Evolutionary conservation across 345 rosid genomes (phyloP), one percentile per base, ranked within the genome.

Genomic region (Aegle marmelos): DNA sequence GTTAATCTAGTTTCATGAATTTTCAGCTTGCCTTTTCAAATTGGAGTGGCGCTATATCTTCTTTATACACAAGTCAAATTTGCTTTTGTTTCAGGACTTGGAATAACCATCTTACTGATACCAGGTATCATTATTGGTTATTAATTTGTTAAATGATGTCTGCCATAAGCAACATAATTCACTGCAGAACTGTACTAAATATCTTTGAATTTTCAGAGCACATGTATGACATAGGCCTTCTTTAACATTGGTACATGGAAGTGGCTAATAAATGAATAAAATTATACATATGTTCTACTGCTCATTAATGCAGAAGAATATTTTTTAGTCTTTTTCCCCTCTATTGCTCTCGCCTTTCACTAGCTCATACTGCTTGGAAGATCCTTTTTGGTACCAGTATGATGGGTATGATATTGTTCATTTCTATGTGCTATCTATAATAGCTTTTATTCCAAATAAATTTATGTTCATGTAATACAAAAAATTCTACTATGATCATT

Each of bases 21-120:
- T 85, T 84, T 88, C 98, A 95, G 97, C 90, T 81, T 95, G 87
- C 98, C 98, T 79, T 81, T 95, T 82, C 98, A 95, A 88, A 93
- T 95, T 77, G 98, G 95, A 70, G 79, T 93, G 76, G 95, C 98
- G 11, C 81, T 95, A 79, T 95, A 88, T 85, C 93, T 95, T 72
- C 78, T 95, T 67, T 95, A 91, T 81, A 93, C 92, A 13, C 98
- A 95, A 92, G 98, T 93, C 75, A 86, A 92, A 82, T 91, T 93
- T 80, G 95, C 98, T 72, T 93, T 95, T 84, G 86, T 88, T 4
- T 86, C 97, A 61, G 98, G 98, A 82, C 88, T 95, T 73, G 92
- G 91, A 68, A 84, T 95, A 80, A 95, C 93, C 68, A 86, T 95
- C 75, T 76, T 93, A 61, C 60, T 95, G 60, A 93, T 95, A 79